These are phyloP conservation scores for Beauveria australis DNA, from an alignment of 2,329 filamentous ascomycete genomes.

Conservation along the genomic window DNA sequence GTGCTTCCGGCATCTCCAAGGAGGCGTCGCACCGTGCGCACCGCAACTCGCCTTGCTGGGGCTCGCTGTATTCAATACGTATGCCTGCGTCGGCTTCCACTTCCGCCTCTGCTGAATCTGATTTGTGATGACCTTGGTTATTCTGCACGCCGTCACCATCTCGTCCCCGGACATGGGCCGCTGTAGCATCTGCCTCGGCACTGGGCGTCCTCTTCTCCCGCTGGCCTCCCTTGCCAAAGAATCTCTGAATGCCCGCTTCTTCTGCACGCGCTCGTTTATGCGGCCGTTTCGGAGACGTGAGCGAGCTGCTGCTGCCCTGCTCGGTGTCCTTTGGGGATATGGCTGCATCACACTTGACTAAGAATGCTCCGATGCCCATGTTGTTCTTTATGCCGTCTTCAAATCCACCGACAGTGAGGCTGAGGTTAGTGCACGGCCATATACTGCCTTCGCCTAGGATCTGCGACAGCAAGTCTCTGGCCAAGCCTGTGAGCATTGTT, in stretches of 20 bases:
- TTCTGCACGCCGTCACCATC: conserved; percentile 9
- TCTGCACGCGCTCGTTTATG: conserved; percentile 30
- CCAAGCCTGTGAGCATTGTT: conserved; percentile 61
- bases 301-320: conserved; percentile 8
- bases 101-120: conserved; percentile 14
- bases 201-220: conserved; percentile 14
- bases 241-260: conserved; percentile 46
- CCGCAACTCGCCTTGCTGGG: conserved; percentile 12
- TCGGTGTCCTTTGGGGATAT: conserved; percentile 26
- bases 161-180: conserved; percentile 16
- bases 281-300: conserved; percentile 16
- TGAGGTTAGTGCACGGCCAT: conserved; percentile 90
- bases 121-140: background rate
- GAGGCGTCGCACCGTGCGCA: conserved; percentile 59
- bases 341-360: conserved; percentile 67
- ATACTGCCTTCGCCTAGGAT: conserved; percentile 68
- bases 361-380: conserved; percentile 74
- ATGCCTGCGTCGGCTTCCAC: conserved; percentile 23
- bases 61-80: conserved; percentile 15
- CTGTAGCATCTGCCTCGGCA: conserved; percentile 18
- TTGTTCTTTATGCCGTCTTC: conserved; percentile 82
- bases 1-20: conserved; percentile 49
- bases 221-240: conserved; percentile 39
- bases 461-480: conserved; percentile 68
- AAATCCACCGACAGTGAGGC: conserved; percentile 82